A percentile compares a stretch with the other conserved stretches of the same genome.
These are phyloP conservation scores for Petunia secreta DNA, from an alignment of 257 asterid genomes.

Conservation along the genomic window DNA sequence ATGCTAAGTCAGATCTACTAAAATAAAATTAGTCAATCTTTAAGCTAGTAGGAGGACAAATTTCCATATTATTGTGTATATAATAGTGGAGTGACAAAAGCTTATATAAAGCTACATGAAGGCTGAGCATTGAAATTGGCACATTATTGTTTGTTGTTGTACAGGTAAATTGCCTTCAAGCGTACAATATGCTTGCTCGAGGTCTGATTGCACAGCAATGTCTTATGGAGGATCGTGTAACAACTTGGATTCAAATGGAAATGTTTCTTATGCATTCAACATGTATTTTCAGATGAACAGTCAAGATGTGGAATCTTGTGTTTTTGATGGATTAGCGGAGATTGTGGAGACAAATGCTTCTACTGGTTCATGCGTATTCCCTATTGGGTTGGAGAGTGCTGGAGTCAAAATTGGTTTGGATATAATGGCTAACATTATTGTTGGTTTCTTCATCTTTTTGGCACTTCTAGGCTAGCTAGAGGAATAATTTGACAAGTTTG, in stretches of 20 bases:
- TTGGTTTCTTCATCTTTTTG: slow-evolving; percentile 24
- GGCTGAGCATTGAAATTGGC: background rate
- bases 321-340: slow-evolving; percentile 54
- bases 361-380: slow-evolving; percentile 45
- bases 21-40: too few relatives aligned
- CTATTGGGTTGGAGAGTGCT: slow-evolving; percentile 48
- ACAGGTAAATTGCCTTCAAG: background rate
- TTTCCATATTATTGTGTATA: too few relatives aligned
- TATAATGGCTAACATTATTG: slow-evolving; percentile 19
- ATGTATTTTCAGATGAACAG: slow-evolving; percentile 28
- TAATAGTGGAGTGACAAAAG: too few relatives aligned
- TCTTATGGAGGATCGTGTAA: slow-evolving; percentile 35
- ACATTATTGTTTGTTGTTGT: background rate
- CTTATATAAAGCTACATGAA: too few relatives aligned
- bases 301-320: slow-evolving; percentile 31
- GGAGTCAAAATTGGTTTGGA: slow-evolving; percentile 23
- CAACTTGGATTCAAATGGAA: background rate
- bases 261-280: slow-evolving; percentile 37
- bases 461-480: background rate
- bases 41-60: too few relatives aligned
- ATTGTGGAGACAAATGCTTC: slow-evolving; percentile 46
- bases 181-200: slow-evolving; percentile 20
- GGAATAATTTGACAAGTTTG: background rate
- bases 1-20: too few relatives aligned
- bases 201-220: slow-evolving; percentile 33